Evolutionary conservation across 1,284 basidiomycete species (phyloP).

Genomic region (Papiliotrema laurentii): DNA sequence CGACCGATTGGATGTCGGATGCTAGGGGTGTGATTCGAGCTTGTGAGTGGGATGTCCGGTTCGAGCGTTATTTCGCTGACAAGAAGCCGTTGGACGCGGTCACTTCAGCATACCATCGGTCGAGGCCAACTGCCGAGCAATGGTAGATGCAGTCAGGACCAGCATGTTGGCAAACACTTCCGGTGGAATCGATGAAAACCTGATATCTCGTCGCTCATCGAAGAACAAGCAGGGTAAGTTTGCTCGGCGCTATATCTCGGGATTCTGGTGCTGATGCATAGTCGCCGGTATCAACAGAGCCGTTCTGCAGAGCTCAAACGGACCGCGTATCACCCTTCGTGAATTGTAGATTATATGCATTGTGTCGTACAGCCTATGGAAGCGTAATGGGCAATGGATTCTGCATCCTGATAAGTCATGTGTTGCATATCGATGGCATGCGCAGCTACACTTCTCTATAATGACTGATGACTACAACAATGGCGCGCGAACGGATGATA

Average conservation of each 20-base stretch:
- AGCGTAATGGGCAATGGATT: too few species aligned
- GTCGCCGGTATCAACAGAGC: background rate
- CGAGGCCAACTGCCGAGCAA: background rate
- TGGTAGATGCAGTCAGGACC: background rate
- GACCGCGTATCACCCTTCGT: background rate
- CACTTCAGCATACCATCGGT: background rate
- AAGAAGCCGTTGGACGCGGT: background rate
- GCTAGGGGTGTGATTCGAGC: slow-evolving; percentile 67
- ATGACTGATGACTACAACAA: too few species aligned
- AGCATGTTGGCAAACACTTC: background rate
- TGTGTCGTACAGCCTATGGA: too few species aligned
- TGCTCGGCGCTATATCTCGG: background rate
- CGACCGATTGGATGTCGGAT: slow-evolving; percentile 90
- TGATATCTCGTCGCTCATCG: too few species aligned
- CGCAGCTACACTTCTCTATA: too few species aligned
- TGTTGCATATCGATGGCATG: too few species aligned
- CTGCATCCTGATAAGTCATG: too few species aligned
- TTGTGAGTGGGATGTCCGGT: background rate
- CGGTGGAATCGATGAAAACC: background rate
- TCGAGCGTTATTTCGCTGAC: background rate
- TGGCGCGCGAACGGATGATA: too few species aligned
- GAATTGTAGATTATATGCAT: too few species aligned
- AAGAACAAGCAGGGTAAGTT: background rate
- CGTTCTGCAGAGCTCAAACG: background rate
- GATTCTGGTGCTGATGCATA: background rate